Evolutionary conservation across 495 filamentous ascomycete species (phyloP).

Genomic region (Penicillium odoratum): DNA sequence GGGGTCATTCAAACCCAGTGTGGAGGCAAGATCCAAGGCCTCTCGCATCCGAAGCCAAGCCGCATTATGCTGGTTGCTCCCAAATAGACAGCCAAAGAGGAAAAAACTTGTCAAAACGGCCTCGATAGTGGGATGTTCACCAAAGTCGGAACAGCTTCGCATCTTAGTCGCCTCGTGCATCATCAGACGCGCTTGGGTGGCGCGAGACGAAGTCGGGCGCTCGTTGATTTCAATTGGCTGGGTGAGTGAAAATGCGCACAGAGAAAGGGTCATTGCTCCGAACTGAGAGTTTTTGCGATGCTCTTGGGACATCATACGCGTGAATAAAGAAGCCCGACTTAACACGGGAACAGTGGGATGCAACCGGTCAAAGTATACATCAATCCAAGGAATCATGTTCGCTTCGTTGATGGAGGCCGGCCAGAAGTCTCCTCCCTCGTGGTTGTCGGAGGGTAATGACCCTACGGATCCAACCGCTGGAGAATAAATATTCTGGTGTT

Average conservation of each 20-base stretch:
- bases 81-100: conserved; percentile 73
- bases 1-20: conserved; percentile 59
- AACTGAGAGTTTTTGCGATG: conserved; percentile 66
- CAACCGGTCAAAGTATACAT: conserved; percentile 81
- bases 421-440: conserved; percentile 29
- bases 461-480: conserved; percentile 18
- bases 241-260: conserved; percentile 83
- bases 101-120: conserved; percentile 78
- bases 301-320: conserved; percentile 59
- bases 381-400: conserved; percentile 60
- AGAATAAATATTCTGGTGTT: conserved; percentile 24
- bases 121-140: conserved; percentile 68
- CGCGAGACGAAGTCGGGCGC: conserved; percentile 43
- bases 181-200: conserved; percentile 56
- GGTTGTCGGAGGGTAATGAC: conserved; percentile 21
- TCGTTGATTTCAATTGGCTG: conserved; percentile 67
- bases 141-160: conserved; percentile 72
- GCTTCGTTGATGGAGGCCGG: conserved; percentile 40
- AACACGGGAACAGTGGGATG: conserved; percentile 81
- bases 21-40: conserved; percentile 56
- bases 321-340: conserved; percentile 62
- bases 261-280: conserved; percentile 65
- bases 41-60: conserved; percentile 63
- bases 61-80: conserved; percentile 57
- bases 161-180: conserved; percentile 77